Base-by-base conservation (phyloP, 2,329 filamentous ascomycete species). In the Cladosporium sp. region DNA sequence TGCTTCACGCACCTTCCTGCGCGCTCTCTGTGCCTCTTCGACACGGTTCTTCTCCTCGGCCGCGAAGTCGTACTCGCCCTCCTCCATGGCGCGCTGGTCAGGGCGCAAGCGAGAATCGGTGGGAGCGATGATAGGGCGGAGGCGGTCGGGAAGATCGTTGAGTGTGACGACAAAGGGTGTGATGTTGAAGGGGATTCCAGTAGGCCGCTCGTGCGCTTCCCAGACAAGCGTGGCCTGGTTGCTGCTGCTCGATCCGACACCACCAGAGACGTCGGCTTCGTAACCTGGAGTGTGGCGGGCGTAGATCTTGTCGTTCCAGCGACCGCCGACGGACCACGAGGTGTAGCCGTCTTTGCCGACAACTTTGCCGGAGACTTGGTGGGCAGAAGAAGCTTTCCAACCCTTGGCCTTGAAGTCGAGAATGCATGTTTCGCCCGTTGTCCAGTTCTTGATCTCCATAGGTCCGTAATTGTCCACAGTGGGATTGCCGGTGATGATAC, bases 391-490 rank as follows among this genome's bases (percentile, higher is more conserved):
- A 3, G 91, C 91, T 75, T 94, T 97, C 94, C 94, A 99, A 17
- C 94, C 94, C 59, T 93, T 88, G 13, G 91, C 82, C 74, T 97
- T 97, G 79, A 99, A 99, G 64, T 97, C 91, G 1, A 99, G 78
- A 4, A 87, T 77, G 63, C 90, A 93, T n/a, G 89, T 82, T 73
- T 97, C 94, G 55, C 94, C 93, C 0, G 93, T 99, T 0, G 87
- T 96, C 87, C 89, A 93, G 75, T 99, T 99, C 78, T 91, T 96
- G 73, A 99, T 87, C 71, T 97, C 91, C 90, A 99, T 97, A 0
- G 87, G 81, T 1, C 94, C 94, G 71, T 97, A 97, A 73, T 99
- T 97, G 76, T 99, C 94, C n/a, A 99, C 90, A 0, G 89, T 90
- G 0, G 94, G 94, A 66, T 90, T 96, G 48, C 94, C 94, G 0